phyloP scores from a whole-genome alignment of 306 rosid species.

The Sicyos baderoa region DNA sequence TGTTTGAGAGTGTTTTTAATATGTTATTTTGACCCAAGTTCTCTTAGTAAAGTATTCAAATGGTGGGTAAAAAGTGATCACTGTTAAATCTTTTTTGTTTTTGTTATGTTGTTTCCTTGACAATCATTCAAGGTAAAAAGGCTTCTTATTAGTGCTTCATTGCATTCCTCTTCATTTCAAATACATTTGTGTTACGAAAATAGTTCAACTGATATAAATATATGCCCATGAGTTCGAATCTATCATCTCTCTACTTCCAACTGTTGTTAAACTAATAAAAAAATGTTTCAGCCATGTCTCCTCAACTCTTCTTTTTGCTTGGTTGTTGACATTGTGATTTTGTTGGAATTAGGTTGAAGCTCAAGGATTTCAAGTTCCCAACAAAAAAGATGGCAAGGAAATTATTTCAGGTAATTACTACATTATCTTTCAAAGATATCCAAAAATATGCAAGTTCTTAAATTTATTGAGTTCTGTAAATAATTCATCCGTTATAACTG shows the following conservation, averaged over 20 bases:
- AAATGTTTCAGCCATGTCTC: too few species aligned
- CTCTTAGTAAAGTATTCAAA: not conserved
- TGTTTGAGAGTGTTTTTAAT: not conserved
- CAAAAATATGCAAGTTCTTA: slow-evolving; percentile 1
- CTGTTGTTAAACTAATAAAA: too few species aligned
- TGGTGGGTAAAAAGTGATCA: not conserved
- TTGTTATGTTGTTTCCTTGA: not conserved
- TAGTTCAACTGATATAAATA: too few species aligned
- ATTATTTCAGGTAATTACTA: slow-evolving; percentile 1
- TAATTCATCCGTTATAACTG: not conserved
- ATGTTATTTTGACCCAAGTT: not conserved
- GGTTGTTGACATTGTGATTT: not conserved
- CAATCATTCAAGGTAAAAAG: not conserved
- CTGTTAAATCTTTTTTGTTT: not conserved
- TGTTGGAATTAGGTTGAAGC: slow-evolving; percentile 4
- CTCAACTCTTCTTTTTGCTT: too few species aligned
- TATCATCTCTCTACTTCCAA: too few species aligned
- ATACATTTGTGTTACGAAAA: not conserved
- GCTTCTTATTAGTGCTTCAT: not conserved
- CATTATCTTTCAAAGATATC: not conserved
- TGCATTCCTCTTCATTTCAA: not conserved
- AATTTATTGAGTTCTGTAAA: not conserved
- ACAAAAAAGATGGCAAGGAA: not conserved
- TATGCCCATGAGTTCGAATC: too few species aligned
- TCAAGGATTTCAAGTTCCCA: slow-evolving; percentile 5